These are phyloP conservation scores for Nannochloropsis salina DNA, from an alignment of 108 stramenopile genomes.

Conservation along the genomic window DNA sequence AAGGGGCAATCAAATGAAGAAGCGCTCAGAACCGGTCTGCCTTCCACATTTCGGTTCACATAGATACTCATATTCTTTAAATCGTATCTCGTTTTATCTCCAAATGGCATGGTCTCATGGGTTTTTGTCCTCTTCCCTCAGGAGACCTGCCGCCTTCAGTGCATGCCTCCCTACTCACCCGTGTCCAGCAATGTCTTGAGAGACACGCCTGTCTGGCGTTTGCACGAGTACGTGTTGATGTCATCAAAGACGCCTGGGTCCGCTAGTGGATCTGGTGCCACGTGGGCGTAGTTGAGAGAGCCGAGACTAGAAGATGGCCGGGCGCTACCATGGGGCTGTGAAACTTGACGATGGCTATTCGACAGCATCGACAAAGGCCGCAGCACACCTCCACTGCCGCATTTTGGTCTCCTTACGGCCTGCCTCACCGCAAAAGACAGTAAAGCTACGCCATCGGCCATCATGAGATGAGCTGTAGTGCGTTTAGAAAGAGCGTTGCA, in stretches of 20 bases:
- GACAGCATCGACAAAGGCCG: not conserved
- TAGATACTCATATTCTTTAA: too few species aligned
- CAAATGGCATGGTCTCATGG: too few species aligned
- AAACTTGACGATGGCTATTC: slow-evolving; percentile 1
- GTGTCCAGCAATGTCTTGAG: slow-evolving; percentile 53
- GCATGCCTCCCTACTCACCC: not conserved
- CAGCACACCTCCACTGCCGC: not conserved
- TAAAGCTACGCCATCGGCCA: not conserved
- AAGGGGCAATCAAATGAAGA: too few species aligned
- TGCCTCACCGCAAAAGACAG: not conserved
- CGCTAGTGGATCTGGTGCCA: not conserved
- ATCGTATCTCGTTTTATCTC: too few species aligned
- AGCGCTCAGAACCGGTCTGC: too few species aligned
- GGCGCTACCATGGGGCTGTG: slow-evolving; percentile 11
- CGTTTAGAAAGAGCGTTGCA: too few species aligned
- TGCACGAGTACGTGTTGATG: not conserved
- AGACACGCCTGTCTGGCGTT: slow-evolving; percentile 37
- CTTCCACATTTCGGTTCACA: too few species aligned
- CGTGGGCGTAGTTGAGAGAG: not conserved
- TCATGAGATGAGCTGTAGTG: not conserved
- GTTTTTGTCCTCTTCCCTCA: too few species aligned
- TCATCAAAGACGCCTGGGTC: slow-evolving; percentile 25
- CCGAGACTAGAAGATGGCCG: not conserved
- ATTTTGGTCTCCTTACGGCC: not conserved
- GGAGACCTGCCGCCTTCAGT: too few species aligned